Evolutionary conservation across 768 basidiomycete species (phyloP), one percentile per base, ranked within the genome.

Genomic region (Leucocoprinus birnbaumii): DNA sequence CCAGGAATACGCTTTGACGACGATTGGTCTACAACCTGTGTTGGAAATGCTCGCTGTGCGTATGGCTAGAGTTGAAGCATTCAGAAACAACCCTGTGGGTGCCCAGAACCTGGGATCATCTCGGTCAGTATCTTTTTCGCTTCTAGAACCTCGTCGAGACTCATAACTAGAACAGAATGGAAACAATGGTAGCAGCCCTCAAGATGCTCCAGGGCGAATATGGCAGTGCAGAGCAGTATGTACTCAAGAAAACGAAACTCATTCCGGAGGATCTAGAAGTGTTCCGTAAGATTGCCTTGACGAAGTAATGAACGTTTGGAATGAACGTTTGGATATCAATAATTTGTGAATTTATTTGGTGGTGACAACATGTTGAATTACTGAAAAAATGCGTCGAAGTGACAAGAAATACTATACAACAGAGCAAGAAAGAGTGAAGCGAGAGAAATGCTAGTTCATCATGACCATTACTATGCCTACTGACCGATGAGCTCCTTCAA

Each of bases 401-500:
- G 11, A 11, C 5, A 31, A 31, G 31, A 24, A 51, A 31, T 46
- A 46, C 46, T 38, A 18, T 53, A 46, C 43, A 53, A 26, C 19
- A 18, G 22, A 26, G 18, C 13, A 45, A 44, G 27, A 21, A 44
- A 13, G 13, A 14, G 9, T 25, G 22, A n/a, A 46, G 1, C 24
- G 40, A 41, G 18, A 31, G 11, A 1, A 13, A 21, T 45, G n/a
- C 43, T 45, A 14, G 9, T 22, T 24, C 16, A n/a, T n/a, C n/a
- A n/a, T n/a, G 24, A 26, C 31, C n/a, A n/a, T 2, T 18, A 8
- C 14, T 1, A 26, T 27, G 13, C 7, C 55, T 40, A 62, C 35
- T 61, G 57, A 19, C 67, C 70, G 47, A 68, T 65, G 56, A 80
- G 75, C 55, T 89, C 88, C 58, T 80, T 80, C 64, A 92, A 85